Percentiles rank a stretch among this genome's conserved stretches.
These are phyloP conservation scores for Entophlyctis luteolus DNA, from an alignment of 192 early-diverging fungal species.

Conservation along the genomic window DNA sequence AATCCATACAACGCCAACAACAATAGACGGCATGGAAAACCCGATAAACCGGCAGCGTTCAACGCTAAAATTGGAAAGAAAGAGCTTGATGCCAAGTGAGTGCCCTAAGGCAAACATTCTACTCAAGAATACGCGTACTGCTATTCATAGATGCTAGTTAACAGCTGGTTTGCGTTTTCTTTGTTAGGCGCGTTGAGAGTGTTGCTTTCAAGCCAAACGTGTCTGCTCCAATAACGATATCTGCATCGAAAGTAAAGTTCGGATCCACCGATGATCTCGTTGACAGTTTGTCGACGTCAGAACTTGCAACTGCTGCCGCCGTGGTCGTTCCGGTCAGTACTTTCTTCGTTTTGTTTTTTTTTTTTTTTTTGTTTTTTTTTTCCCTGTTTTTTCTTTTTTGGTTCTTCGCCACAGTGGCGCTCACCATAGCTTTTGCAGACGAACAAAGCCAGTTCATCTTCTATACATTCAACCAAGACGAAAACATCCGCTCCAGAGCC, in stretches of 20 bases:
- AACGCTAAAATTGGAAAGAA: too few relatives aligned
- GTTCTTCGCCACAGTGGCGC: background rate
- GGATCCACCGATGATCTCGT: background rate
- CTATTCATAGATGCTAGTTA: too few relatives aligned
- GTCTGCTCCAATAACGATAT: background rate
- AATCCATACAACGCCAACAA: too few relatives aligned
- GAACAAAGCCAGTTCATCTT: background rate
- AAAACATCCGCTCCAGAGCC: conserved; percentile 13
- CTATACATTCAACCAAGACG: background rate
- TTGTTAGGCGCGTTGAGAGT: too few relatives aligned
- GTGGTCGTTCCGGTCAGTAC: background rate
- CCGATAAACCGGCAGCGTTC: too few relatives aligned
- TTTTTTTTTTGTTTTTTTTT: background rate
- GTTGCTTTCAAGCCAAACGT: conserved; percentile 18
- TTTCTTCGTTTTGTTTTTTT: background rate
- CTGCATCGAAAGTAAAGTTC: conserved; percentile 13
- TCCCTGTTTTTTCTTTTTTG: too few relatives aligned
- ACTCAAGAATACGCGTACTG: too few relatives aligned
- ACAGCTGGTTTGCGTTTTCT: too few relatives aligned
- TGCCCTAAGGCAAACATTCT: too few relatives aligned
- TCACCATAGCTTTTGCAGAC: background rate
- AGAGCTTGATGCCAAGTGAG: too few relatives aligned
- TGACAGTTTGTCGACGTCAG: background rate
- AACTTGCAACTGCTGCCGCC: background rate
- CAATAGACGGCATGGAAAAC: too few relatives aligned